A percentile compares a stretch with the other conserved stretches of the same genome.
These are phyloP conservation scores for Mesembryanthemum crystallinum DNA, from an alignment of 148 eudicot genomes.

Conservation along the genomic window DNA sequence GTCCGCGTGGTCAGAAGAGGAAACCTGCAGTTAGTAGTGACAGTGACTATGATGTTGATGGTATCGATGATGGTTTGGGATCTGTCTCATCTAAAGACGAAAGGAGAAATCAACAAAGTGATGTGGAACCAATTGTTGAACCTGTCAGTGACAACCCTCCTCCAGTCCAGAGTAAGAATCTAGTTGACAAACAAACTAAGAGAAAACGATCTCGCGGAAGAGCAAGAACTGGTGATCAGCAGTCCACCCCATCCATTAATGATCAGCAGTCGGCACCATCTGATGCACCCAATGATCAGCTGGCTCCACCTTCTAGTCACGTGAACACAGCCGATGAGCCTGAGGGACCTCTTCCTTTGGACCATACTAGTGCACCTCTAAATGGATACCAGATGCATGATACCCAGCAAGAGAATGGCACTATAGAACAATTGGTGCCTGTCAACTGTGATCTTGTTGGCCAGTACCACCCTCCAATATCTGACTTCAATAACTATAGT, in stretches of 20 bases:
- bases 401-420: slow-evolving; percentile 35
- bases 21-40: slow-evolving; percentile 58
- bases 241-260: slow-evolving; percentile 12
- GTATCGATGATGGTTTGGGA: slow-evolving; percentile 50
- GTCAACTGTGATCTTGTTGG: slow-evolving; percentile 18
- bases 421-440: slow-evolving; percentile 31
- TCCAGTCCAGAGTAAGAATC: slow-evolving; percentile 28
- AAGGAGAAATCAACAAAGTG: slow-evolving; percentile 37
- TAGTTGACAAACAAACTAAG: slow-evolving; percentile 28
- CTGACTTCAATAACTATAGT: slow-evolving; percentile 33
- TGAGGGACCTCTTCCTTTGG: slow-evolving; percentile 28
- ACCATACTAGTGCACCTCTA: slow-evolving; percentile 34
- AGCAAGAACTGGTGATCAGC: slow-evolving; percentile 31
- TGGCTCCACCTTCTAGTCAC: slow-evolving; percentile 28
- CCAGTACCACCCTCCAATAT: slow-evolving; percentile 29
- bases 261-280: slow-evolving; percentile 30
- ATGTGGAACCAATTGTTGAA: slow-evolving; percentile 35
- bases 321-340: slow-evolving; percentile 35
- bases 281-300: slow-evolving; percentile 17
- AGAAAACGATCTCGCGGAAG: slow-evolving; percentile 42
- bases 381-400: slow-evolving; percentile 24
- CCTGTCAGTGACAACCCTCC: slow-evolving; percentile 11
- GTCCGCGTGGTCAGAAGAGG: slow-evolving; percentile 48
- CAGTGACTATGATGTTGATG: slow-evolving; percentile 92
- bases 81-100: slow-evolving; percentile 74